Evolutionary conservation across 352 stramenopile genomes (phyloP), one percentile per base, ranked within the genome.

Genomic region (Globisporangium irregulare): DNA sequence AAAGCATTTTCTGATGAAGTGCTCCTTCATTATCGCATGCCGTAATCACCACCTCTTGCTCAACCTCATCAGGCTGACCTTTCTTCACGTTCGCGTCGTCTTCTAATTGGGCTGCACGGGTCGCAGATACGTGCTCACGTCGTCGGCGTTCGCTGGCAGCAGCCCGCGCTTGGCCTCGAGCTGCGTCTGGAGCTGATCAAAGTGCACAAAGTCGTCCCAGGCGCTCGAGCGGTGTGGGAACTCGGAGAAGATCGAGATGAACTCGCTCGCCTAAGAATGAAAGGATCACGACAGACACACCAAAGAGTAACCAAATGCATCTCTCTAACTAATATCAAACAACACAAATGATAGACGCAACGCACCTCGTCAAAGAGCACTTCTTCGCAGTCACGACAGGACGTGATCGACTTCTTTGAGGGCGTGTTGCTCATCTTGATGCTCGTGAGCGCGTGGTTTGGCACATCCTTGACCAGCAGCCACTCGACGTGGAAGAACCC

Each of bases 391-490:
- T 94, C 86, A 1, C 86, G 80, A 70, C 81, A 91, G 2, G 81
- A 80, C 4, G 85, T 92, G 63, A 94, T 92, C 18, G 82, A 93
- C 70, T 94, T 94, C 38, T 91, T 90, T 9, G 77, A 84, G 2
- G 84, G 82, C 18, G 81, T 90, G 68, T 92, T 92, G 70, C 74
- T 91, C 82, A 92, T 89, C 61, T 91, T 90, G 64, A 94, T 78
- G 24, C 73, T 69, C 1, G 81, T 92, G 54, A 94, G 80, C n/a
- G 86, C 79, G 61, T 84, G 81, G 58, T 94, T 94, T 4, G 86
- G 86, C 60, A 94, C 86, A 63, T 94, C 86, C 72, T 94, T 94
- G 59, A 94, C 81, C 46, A 91, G 66, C 43, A 94, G 72, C 86
- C 86, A 94, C 70, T 94, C 86, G 62, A 94, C 59, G 59, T 87